Evolutionary conservation across 441 rosid species (phyloP), one percentile per base, ranked within the genome.

Genomic region (Populus hybrid): DNA sequence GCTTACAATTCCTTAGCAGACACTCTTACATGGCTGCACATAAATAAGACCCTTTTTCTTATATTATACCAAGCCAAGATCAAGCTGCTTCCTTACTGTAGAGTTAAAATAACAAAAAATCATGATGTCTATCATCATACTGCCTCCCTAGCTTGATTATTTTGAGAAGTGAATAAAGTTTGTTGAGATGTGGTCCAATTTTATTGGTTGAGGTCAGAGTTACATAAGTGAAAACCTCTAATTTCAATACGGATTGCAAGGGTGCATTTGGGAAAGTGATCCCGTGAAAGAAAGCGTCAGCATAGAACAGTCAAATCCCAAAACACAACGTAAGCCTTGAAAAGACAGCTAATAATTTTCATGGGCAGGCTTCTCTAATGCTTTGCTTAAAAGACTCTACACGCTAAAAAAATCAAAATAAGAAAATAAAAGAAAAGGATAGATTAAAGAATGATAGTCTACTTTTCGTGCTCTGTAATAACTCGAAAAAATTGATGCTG

Each of bases 121-220:
- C 24, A 23, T 64, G 59, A 64, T 34, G n/a, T 10, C 10, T 20
- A 0, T 63, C 42, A 73, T 61, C 54, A n/a, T 72, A 50, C 67
- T 10, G 67, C 4, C 9, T 38, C 23, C 6, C 30, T 16, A 7
- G 38, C 38, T 7, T 35, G 38, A 5, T 20, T 18, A 30, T 20
- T 34, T 34, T 35, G 2, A 5, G 14, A 10, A 54, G 14, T 20
- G 69, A 70, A 46, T 30, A 46, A 42, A 71, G 34, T 24, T 16
- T 71, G 71, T 76, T 57, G 12, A 72, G n/a, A 72, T 57, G 74
- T 73, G 77, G 80, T 73, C 71, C 76, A 36, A n/a, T 8, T 20
- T 16, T 8, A 67, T 26, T 76, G 73, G 21, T 61, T 35, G 76
- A 61, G 30, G 68, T n/a, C 5, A 21, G 40, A 28, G 30, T 5